Percentiles rank a stretch among this genome's conserved stretches.
Conservation (phyloP, 805 yeast genomes). For the Brettanomyces sp. region DNA sequence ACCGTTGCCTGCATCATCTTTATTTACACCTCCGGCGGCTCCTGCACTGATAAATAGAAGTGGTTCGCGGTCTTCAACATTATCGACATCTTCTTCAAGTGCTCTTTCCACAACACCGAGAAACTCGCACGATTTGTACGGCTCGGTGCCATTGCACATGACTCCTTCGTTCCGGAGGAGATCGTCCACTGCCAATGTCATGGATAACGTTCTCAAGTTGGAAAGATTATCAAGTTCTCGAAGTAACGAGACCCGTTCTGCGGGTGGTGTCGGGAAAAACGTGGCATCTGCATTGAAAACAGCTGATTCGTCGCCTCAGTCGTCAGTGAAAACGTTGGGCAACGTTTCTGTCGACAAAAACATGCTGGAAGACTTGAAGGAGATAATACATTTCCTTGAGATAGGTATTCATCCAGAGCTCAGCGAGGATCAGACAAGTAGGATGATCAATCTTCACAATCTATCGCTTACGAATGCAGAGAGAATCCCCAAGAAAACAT, state of each 20-base stretch:
- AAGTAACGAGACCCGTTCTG: neutral
- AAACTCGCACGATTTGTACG: neutral
- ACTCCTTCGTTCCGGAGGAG: constrained; percentile 6
- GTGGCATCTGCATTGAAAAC: neutral
- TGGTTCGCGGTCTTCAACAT: neutral
- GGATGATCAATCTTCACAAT: constrained; percentile 48
- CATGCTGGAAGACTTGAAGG: constrained; percentile 35
- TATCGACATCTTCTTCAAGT: neutral
- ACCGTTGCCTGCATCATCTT: neutral
- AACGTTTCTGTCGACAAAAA: constrained; percentile 8
- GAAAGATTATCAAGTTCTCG: constrained; percentile 17
- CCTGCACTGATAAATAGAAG: neutral
- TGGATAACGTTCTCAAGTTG: constrained; percentile 21
- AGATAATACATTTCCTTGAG: constrained; percentile 40
- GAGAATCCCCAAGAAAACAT: constrained; percentile 28
- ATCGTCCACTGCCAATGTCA: constrained; percentile 11
- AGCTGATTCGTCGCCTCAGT: neutral
- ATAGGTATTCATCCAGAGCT: constrained; percentile 20
- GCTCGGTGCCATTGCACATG: neutral
- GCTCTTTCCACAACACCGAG: neutral
- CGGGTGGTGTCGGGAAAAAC: neutral
- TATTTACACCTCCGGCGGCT: neutral
- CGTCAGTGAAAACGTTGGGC: neutral
- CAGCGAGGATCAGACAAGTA: constrained; percentile 16
- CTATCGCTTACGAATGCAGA: constrained; percentile 35